Percentiles rank a stretch among this genome's conserved stretches.
These are phyloP conservation scores for Podaxis sp. DNA, from an alignment of 768 basidiomycete species.

Conservation along the genomic window DNA sequence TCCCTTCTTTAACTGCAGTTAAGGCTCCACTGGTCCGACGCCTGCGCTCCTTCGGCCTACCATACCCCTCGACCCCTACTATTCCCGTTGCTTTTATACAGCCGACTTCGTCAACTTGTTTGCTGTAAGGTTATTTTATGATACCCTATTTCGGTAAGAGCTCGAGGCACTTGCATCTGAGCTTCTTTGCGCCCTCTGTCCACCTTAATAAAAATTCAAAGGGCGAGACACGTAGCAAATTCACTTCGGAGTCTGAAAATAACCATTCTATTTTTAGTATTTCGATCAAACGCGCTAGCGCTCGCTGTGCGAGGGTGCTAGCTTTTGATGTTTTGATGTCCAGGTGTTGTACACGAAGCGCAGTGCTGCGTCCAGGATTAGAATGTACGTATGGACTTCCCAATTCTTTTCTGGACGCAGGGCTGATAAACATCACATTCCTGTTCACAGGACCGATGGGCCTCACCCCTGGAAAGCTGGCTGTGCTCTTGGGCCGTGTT, in stretches of 20 bases:
- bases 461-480: no score
- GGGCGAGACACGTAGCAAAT: no score
- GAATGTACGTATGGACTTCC: no score
- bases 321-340: neutral
- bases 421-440: no score
- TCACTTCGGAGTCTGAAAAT: neutral
- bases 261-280: neutral
- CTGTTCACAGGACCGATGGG: no score
- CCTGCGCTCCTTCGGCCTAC: slow-evolving; percentile 12
- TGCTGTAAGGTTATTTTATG: neutral
- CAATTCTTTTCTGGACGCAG: no score
- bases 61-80: slow-evolving; percentile 2
- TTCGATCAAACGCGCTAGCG: neutral
- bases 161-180: neutral
- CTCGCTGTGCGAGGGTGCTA: neutral
- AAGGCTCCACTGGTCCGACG: slow-evolving; percentile 12
- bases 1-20: slow-evolving; percentile 6
- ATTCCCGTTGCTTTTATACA: slow-evolving; percentile 12
- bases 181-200: neutral
- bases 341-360: neutral
- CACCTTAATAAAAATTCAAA: neutral
- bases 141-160: neutral
- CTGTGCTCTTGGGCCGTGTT: no score
- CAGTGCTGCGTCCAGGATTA: no score
- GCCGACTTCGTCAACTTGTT: neutral